These are phyloP conservation scores for Senecio squalidus DNA, from an alignment of 140 eudicot genomes.

Conservation along the genomic window DNA sequence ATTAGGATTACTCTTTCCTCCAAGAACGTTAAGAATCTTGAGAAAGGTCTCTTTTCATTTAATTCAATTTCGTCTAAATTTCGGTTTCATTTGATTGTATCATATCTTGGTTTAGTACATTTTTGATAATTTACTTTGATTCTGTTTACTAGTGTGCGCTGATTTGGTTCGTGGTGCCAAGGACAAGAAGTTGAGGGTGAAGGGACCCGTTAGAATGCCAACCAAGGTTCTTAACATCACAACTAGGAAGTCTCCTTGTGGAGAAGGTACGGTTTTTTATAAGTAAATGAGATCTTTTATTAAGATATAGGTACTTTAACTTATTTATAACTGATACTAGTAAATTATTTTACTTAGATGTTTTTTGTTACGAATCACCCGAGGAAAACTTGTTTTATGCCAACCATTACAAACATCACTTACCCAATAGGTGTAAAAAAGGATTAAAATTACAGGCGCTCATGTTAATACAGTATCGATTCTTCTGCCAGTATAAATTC, in stretches of 20 bases:
- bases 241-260: conserved; percentile 50
- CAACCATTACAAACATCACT: background rate
- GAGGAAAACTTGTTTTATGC: background rate
- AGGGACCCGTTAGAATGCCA: conserved; percentile 52
- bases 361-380: too few relatives aligned
- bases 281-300: too few relatives aligned
- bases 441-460: background rate
- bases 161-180: conserved; percentile 41
- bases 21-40: conserved; percentile 41
- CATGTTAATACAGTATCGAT: background rate
- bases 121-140: background rate
- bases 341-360: too few relatives aligned
- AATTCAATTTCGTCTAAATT: background rate
- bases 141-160: conserved; percentile 18
- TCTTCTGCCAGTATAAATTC: too few relatives aligned
- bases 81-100: background rate
- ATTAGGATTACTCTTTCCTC: conserved; percentile 41
- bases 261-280: conserved; percentile 38
- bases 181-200: conserved; percentile 43
- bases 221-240: conserved; percentile 49
- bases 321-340: too few relatives aligned
- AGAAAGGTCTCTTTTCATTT: conserved; percentile 21
- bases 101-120: too few relatives aligned
- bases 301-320: too few relatives aligned
- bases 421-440: background rate